Evolutionary conservation across 2,329 filamentous ascomycete species (phyloP).

Genomic region (Penicillium palitans): DNA sequence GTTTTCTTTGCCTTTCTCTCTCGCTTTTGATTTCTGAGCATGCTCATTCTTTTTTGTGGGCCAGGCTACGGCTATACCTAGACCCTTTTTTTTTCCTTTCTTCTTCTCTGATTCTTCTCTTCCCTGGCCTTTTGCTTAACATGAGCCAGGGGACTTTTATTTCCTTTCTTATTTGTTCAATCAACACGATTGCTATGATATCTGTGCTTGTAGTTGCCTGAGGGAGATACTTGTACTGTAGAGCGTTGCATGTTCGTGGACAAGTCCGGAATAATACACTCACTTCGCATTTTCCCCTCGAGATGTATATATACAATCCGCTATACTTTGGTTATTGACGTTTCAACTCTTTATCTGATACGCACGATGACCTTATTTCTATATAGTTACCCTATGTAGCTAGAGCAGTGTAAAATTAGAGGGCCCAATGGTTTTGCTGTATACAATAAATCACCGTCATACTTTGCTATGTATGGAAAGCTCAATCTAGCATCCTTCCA

Average conservation of each 20-base stretch:
- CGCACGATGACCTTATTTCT: no score
- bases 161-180: constrained; percentile 21
- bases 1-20: constrained; percentile 18
- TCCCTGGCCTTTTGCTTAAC: neutral
- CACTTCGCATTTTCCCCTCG: neutral
- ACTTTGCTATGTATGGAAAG: no score
- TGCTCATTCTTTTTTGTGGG: constrained; percentile 13
- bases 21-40: constrained; percentile 9
- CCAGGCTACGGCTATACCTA: constrained; percentile 29
- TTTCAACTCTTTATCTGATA: neutral
- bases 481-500: neutral
- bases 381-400: no score
- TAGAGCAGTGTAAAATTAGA: no score
- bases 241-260: neutral
- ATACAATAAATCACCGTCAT: no score
- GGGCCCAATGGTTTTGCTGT: no score
- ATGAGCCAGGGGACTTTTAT: constrained; percentile 1
- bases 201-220: constrained; percentile 28
- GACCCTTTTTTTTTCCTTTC: constrained; percentile 14
- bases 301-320: neutral
- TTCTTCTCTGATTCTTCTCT: constrained; percentile 16
- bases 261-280: neutral
- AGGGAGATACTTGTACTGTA: neutral
- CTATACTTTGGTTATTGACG: neutral
- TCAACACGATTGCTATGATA: constrained; percentile 37